Percentiles rank a stretch among this genome's conserved stretches.
phyloP scores from a whole-genome alignment of 768 basidiomycete genomes.

The Aureoboletus auriporus region DNA sequence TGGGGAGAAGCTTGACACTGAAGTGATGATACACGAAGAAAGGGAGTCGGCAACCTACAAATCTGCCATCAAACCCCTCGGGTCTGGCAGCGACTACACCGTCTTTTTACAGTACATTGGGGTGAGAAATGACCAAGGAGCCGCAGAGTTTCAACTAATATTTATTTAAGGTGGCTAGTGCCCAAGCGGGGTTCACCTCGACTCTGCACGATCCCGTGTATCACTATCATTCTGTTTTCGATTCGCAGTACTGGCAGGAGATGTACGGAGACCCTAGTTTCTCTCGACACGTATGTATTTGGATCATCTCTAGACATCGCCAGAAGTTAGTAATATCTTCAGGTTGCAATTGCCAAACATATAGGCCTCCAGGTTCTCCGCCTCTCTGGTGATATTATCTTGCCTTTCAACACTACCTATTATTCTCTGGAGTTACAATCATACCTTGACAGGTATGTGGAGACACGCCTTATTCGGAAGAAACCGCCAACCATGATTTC shows the following conservation, averaged over 20 bases:
- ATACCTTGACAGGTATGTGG: constrained; percentile 55
- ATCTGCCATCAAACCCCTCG: constrained; percentile 55
- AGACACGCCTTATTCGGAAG: constrained; percentile 23
- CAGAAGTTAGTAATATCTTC: constrained; percentile 1
- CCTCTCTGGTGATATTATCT: constrained; percentile 55
- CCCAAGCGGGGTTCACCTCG: constrained; percentile 27
- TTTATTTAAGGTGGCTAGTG: constrained; percentile 30
- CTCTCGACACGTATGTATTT: constrained; percentile 56
- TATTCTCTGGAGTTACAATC: constrained; percentile 63
- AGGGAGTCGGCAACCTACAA: constrained; percentile 25
- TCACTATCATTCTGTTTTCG: constrained; percentile 77
- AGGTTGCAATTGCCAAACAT: constrained; percentile 67
- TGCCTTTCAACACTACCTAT: constrained; percentile 76
- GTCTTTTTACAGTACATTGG: constrained; percentile 84
- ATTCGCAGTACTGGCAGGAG: constrained; percentile 70
- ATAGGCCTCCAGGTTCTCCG: constrained; percentile 63
- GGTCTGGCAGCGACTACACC: constrained; percentile 88
- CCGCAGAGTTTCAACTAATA: constrained; percentile 1
- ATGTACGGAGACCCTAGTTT: constrained; percentile 75
- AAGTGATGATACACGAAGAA: constrained; percentile 26
- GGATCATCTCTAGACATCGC: not conserved
- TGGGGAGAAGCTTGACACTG: constrained; percentile 30
- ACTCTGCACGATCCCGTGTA: constrained; percentile 58
- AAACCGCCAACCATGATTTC: not conserved
- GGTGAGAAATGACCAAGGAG: constrained; percentile 32